These are phyloP conservation scores for Sphaerobolus stellatus DNA, from an alignment of 1,284 basidiomycete species.

Conservation along the genomic window DNA sequence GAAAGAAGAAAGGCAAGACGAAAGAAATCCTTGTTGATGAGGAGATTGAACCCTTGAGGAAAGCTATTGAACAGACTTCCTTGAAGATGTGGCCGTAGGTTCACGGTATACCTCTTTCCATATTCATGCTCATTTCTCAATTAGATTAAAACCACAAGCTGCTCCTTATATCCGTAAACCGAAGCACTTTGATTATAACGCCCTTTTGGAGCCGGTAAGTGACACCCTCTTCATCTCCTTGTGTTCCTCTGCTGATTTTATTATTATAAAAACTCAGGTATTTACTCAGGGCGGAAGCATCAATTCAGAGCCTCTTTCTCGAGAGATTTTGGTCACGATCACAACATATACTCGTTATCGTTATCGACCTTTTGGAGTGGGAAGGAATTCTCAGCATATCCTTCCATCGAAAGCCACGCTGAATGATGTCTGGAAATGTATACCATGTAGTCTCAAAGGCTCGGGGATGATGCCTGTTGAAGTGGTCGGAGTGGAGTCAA, in stretches of 20 bases:
- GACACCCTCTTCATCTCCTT: neutral
- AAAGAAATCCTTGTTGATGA: neutral
- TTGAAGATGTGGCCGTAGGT: constrained; percentile 11
- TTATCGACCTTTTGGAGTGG: constrained; percentile 61
- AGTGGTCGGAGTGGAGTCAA: constrained; percentile 18
- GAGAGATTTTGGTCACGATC: constrained; percentile 53
- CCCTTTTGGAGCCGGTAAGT: constrained; percentile 1
- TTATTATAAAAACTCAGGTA: no score
- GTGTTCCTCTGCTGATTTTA: no score
- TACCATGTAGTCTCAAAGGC: constrained; percentile 62
- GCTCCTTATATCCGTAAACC: constrained; percentile 5
- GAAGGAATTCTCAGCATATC: constrained; percentile 64
- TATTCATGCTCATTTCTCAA: no score
- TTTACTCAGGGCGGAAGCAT: no score
- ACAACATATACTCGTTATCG: constrained; percentile 58
- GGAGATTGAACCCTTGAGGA: constrained; percentile 1
- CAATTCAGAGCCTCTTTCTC: no score
- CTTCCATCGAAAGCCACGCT: constrained; percentile 70
- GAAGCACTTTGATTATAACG: constrained; percentile 9
- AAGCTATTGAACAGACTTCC: constrained; percentile 2
- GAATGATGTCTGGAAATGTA: constrained; percentile 57
- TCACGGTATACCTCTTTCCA: neutral
- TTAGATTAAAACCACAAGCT: constrained; percentile 5
- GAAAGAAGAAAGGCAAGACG: constrained; percentile 2
- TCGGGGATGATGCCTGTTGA: constrained; percentile 42